Base-by-base conservation (phyloP, 1,139 yeast genomes). In the Candida dubliniensis region DNA sequence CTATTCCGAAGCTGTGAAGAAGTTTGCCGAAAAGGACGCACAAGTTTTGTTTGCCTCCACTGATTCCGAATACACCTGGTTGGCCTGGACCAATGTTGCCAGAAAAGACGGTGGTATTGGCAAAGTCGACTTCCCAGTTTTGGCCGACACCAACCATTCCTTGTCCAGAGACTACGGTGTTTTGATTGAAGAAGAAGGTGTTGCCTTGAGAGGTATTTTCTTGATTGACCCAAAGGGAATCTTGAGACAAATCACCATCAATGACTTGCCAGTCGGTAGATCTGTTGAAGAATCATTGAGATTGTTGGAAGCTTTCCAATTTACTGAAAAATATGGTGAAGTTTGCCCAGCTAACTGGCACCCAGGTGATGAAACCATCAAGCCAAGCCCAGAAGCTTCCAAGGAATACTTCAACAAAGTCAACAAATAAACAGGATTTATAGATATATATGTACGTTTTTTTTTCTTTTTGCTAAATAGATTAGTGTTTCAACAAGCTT, bases 301-400 rank as follows among this genome's bases (percentile, higher is more conserved):
- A 86, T 84, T 93, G 69, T 82, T 93, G 57, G 98, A 93, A 69
- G 98, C 97, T 61, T 91, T 93, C 96, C 95, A 91, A 79, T 90
- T 93, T 89, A 86, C 96, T 64, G 96, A 91, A 74, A 86, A 88
- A 81, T 77, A 91, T 82, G 96, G 98, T 76, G 96, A 93, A 76
- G 98, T 93, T 58, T 88, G 96, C 77, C 97, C 97, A 62, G 97
- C 98, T 70, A 91, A 90, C 95, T 93, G 99, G 98, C 87, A 88
- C 61, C 91, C 95, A 75, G 98, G 98, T 77, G 71, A 89, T 52
- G 96, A 87, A 64, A 87, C 96, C 74, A 91, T 91, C 78, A 85
- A 87, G 74, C 93, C 96, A 63, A 86, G 79, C 60, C 93, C 89
- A 59, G 78, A 71, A 45, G 82, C 78, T 60, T 87, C 96, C 59